Evolutionary conservation across 192 early-diverging fungal species (phyloP).

Genomic region (Backusella australiensis): DNA sequence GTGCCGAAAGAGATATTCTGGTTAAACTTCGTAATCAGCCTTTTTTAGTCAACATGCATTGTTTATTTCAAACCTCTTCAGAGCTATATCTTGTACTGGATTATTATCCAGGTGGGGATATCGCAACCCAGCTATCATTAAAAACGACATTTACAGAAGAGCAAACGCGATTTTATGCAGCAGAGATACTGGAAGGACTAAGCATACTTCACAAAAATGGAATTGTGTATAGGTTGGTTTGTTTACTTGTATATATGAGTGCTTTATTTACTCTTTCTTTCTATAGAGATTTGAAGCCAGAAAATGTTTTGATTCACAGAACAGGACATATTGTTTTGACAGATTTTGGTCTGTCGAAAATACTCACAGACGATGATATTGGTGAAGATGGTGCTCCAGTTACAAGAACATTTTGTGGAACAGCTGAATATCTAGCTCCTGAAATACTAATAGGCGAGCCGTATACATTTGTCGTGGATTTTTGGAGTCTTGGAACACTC

Average conservation of each 20-base stretch:
- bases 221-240: slow-evolving; percentile 57
- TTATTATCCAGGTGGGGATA: slow-evolving; percentile 79
- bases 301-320: slow-evolving; percentile 65
- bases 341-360: slow-evolving; percentile 80
- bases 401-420: slow-evolving; percentile 87
- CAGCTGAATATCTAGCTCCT: slow-evolving; percentile 87
- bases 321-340: slow-evolving; percentile 72
- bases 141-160: slow-evolving; percentile 61
- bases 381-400: slow-evolving; percentile 48
- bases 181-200: slow-evolving; percentile 69
- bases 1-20: slow-evolving; percentile 73
- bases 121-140: slow-evolving; percentile 74
- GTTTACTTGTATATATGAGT: background rate
- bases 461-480: slow-evolving; percentile 76
- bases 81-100: slow-evolving; percentile 77
- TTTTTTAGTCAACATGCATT: slow-evolving; percentile 72
- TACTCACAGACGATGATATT: slow-evolving; percentile 11
- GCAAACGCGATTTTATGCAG: slow-evolving; percentile 66
- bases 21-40: slow-evolving; percentile 42
- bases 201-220: slow-evolving; percentile 64
- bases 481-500: slow-evolving; percentile 80
- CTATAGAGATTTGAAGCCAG: slow-evolving; percentile 65
- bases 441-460: slow-evolving; percentile 71
- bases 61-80: slow-evolving; percentile 70
- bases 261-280: background rate